Conservation (phyloP, 768 basidiomycete genomes). For the Piloderma croceum region DNA sequence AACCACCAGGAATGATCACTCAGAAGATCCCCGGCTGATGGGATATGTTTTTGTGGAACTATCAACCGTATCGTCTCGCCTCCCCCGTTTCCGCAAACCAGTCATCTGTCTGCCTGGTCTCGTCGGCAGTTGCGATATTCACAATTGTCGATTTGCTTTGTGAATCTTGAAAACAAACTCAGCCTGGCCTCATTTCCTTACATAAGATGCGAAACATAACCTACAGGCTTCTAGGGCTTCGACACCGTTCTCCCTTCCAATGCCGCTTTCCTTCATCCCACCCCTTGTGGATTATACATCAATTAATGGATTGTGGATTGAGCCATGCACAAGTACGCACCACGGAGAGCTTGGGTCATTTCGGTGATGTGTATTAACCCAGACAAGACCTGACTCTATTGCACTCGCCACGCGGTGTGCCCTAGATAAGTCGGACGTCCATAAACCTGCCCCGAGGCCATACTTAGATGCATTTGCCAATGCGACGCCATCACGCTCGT, state of each 20-base stretch:
- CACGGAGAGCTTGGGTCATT: constrained; percentile 89
- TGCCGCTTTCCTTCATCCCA: constrained; percentile 86
- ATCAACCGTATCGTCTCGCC: constrained; percentile 62
- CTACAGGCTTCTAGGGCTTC: constrained; percentile 76
- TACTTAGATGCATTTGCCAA: constrained; percentile 77
- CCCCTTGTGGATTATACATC: constrained; percentile 45
- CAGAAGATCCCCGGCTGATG: too few relatives aligned
- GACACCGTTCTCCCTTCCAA: constrained; percentile 80
- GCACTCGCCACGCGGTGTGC: constrained; percentile 68
- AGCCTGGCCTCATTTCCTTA: constrained; percentile 3
- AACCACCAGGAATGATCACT: too few relatives aligned
- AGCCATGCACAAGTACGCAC: constrained; percentile 34
- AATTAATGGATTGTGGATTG: background rate
- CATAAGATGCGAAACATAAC: constrained; percentile 20
- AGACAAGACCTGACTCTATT: constrained; percentile 74
- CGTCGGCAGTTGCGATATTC: constrained; percentile 60
- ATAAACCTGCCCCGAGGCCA: constrained; percentile 75
- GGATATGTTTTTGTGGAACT: too few relatives aligned
- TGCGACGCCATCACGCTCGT: constrained; percentile 57
- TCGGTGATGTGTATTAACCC: constrained; percentile 87
- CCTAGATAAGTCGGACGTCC: constrained; percentile 69
- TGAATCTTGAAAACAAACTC: constrained; percentile 47
- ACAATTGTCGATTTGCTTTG: constrained; percentile 81
- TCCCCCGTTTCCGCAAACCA: constrained; percentile 65
- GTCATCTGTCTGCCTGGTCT: constrained; percentile 57